Percentiles rank a stretch among this genome's conserved stretches.
These are phyloP conservation scores for Dicorynia guianensis DNA, from an alignment of 306 rosid species.

Conservation along the genomic window DNA sequence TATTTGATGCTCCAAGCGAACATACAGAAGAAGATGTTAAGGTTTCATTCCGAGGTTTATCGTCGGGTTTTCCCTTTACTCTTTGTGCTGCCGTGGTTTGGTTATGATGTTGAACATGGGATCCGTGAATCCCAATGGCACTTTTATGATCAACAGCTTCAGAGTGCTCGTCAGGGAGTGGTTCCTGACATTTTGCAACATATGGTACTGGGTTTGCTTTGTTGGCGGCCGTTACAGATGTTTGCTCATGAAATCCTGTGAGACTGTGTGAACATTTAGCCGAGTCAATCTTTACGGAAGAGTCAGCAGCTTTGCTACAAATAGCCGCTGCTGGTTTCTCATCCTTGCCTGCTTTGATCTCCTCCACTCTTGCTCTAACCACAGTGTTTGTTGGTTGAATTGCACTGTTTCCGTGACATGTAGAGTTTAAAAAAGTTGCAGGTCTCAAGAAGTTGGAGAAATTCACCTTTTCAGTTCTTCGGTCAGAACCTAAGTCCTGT, in stretches of 20 bases:
- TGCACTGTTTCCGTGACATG: slow-evolving; percentile 25
- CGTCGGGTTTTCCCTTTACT: slow-evolving; percentile 34
- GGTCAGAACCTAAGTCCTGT: slow-evolving; percentile 31
- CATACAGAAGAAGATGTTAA: slow-evolving; percentile 47
- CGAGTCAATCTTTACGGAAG: slow-evolving; percentile 36
- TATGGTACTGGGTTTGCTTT: slow-evolving; percentile 2
- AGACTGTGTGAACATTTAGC: slow-evolving; percentile 27
- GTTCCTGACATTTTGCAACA: slow-evolving; percentile 38
- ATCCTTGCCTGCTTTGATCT: slow-evolving; percentile 21
- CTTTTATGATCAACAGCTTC: slow-evolving; percentile 27
- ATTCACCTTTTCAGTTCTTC: slow-evolving; percentile 32
- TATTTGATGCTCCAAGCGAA: slow-evolving; percentile 62
- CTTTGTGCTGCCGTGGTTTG: slow-evolving; percentile 28
- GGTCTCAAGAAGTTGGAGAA: slow-evolving; percentile 50
- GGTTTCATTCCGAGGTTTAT: slow-evolving; percentile 1
- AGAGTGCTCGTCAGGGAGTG: slow-evolving; percentile 40
- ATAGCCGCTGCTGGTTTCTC: slow-evolving; percentile 1
- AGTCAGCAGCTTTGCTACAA: neutral
- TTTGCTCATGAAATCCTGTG: slow-evolving; percentile 33
- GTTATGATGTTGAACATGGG: slow-evolving; percentile 1
- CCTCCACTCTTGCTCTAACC: slow-evolving; percentile 25
- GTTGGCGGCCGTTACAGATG: neutral
- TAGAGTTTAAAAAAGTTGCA: slow-evolving; percentile 34
- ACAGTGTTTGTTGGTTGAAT: neutral
- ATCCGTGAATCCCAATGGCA: slow-evolving; percentile 12